Evolutionary conservation across 768 basidiomycete species (phyloP), one percentile per base, ranked within the genome.

Genomic region (Tylopilus intermedius): DNA sequence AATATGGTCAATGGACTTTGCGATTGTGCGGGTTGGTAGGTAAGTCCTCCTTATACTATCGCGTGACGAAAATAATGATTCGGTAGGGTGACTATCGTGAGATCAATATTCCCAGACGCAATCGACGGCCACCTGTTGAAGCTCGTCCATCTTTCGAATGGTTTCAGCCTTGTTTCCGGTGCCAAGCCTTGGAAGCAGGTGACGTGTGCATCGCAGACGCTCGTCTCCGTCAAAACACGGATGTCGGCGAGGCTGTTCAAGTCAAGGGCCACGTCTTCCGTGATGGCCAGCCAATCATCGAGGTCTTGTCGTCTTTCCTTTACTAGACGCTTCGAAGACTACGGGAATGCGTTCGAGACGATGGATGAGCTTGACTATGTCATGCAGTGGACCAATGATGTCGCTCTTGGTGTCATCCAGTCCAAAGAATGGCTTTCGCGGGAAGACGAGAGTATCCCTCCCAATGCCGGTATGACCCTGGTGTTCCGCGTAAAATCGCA

Each of bases 1-100:
- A 77, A 22, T 68, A 62, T 44, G 81, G 2, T 96, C 96, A 0
- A 95, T 99, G 91, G 95, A 98, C 73, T 98, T 96, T 62, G 92
- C 94, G 24, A 99, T 99, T 64, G 95, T 98, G 47, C 94, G 37
- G 94, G 95, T 43, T 99, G 96, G 96, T 85, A 95, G 86, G 94
- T 93, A 66, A 55, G 86, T 40, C 47, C 39, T 22, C 27, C 39
- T 27, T 51, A 24, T 35, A 22, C 1, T 44, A n/a, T 50, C 39
- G 13, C 24, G 14, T 32, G 8, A 27, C 35, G 21, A n/a, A 50
- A 32, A 60, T 54, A 4, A 62, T 40, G 29, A 49, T 59, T 32
- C 49, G 54, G 50, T 0, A 59, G 95, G 93, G 90, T n/a, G n/a
- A n/a, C 94, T n/a, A 98, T 98, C 72, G 98, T 98, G 88, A 92